These are phyloP conservation scores for Starmera caribaea DNA, from an alignment of 805 yeast species.

Conservation along the genomic window DNA sequence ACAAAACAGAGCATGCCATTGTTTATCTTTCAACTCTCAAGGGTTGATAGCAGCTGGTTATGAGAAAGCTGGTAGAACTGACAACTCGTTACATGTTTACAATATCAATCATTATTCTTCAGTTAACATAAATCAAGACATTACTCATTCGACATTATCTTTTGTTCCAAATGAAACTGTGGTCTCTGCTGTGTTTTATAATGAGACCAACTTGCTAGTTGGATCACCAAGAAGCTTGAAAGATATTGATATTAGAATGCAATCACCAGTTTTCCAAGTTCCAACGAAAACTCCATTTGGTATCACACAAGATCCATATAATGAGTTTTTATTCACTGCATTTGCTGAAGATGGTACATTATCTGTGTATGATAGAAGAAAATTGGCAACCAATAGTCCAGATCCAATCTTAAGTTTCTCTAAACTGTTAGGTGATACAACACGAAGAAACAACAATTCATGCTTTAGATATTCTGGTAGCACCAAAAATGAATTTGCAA, in stretches of 20 bases:
- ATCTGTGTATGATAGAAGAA: constrained; percentile 75
- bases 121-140: constrained; percentile 36
- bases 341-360: constrained; percentile 78
- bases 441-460: constrained; percentile 49
- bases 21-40: constrained; percentile 56
- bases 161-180: constrained; percentile 70
- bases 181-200: constrained; percentile 56
- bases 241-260: constrained; percentile 65
- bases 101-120: constrained; percentile 54
- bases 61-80: constrained; percentile 55
- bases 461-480: constrained; percentile 63
- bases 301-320: constrained; percentile 59
- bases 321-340: constrained; percentile 59
- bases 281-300: constrained; percentile 68
- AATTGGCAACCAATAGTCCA: constrained; percentile 35
- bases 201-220: constrained; percentile 50
- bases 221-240: constrained; percentile 73
- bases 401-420: constrained; percentile 51
- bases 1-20: constrained; percentile 66
- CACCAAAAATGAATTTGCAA: constrained; percentile 64
- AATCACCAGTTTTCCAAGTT: constrained; percentile 59
- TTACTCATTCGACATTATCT: constrained; percentile 44
- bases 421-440: constrained; percentile 51
- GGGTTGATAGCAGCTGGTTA: constrained; percentile 69
- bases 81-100: constrained; percentile 72